Evolutionary conservation across 2,329 filamentous ascomycete species (phyloP).

Genomic region (Penicillium thymicola): DNA sequence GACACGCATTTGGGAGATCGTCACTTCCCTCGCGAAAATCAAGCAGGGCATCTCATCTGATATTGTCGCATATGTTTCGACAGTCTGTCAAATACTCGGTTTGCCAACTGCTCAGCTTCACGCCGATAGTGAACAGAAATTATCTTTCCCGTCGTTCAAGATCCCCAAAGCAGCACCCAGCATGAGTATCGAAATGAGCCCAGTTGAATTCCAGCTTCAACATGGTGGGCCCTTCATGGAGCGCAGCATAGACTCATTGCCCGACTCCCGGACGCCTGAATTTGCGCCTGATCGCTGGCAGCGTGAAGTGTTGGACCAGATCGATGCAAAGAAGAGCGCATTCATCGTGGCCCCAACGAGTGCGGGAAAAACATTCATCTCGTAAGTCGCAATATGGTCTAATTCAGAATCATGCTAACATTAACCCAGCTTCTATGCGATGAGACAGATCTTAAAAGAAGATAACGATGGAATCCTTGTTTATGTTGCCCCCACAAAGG

Average conservation of each 20-base stretch:
- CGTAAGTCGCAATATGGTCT: constrained; percentile 18
- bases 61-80: constrained; percentile 35
- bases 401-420: not conserved
- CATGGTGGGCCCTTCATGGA: constrained; percentile 72
- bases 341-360: constrained; percentile 76
- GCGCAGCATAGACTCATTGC: constrained; percentile 65
- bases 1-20: constrained; percentile 10
- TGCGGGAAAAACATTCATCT: constrained; percentile 79
- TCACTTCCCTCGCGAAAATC: constrained; percentile 17
- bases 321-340: constrained; percentile 67
- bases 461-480: constrained; percentile 69
- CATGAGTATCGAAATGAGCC: constrained; percentile 40
- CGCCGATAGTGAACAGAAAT: constrained; percentile 5
- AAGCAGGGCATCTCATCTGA: constrained; percentile 43
- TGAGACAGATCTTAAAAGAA: constrained; percentile 68
- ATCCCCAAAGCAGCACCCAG: constrained; percentile 9
- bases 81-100: constrained; percentile 30
- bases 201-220: constrained; percentile 63
- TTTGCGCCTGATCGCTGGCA: constrained; percentile 79
- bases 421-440: constrained; percentile 65
- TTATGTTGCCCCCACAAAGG: constrained; percentile 78
- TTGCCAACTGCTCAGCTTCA: constrained; percentile 27
- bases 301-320: constrained; percentile 66
- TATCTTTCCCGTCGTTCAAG: constrained; percentile 23
- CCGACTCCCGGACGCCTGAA: constrained; percentile 61